Conservation (phyloP, 1,284 basidiomycete genomes). For the Papiliotrema flavescens region DNA sequence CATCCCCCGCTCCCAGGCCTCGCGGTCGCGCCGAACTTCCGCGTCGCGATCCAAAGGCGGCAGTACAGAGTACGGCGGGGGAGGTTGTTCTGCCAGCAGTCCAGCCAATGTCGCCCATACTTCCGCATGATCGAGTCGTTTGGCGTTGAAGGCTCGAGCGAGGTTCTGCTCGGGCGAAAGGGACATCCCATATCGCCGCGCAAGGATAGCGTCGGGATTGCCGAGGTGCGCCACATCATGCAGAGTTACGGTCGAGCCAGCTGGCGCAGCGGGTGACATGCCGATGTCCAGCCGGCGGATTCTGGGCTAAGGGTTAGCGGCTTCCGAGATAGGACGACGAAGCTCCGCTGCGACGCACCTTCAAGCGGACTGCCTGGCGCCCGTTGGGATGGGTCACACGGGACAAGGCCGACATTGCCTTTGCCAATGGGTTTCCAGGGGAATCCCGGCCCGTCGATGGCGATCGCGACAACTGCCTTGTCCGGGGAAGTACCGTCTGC, state of each 20-base stretch:
- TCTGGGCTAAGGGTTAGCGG: conserved; percentile 5
- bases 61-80: conserved; percentile 28
- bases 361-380: conserved; percentile 18
- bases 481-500: conserved; percentile 37
- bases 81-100: conserved; percentile 44
- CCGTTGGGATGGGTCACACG: conserved; percentile 36
- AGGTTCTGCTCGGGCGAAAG: conserved; percentile 57
- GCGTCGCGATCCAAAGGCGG: conserved; percentile 11
- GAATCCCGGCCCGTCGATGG: conserved; percentile 30
- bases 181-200: conserved; percentile 60
- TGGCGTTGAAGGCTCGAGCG: conserved; percentile 57
- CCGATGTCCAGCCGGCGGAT: conserved; percentile 21
- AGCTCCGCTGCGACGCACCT: conserved; percentile 8
- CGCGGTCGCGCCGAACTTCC: conserved; percentile 18
- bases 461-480: conserved; percentile 36
- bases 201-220: conserved; percentile 62
- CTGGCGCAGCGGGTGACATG: conserved; percentile 20
- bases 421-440: conserved; percentile 27
- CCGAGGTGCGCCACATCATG: conserved; percentile 58
- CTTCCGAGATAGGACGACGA: not conserved
- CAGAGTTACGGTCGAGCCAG: conserved; percentile 58
- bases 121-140: conserved; percentile 67
- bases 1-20: conserved; percentile 37
- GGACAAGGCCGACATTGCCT: conserved; percentile 41
- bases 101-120: conserved; percentile 64